Conservation (phyloP, 75 land plant genomes). For the Isoetes taiwanensis region DNA sequence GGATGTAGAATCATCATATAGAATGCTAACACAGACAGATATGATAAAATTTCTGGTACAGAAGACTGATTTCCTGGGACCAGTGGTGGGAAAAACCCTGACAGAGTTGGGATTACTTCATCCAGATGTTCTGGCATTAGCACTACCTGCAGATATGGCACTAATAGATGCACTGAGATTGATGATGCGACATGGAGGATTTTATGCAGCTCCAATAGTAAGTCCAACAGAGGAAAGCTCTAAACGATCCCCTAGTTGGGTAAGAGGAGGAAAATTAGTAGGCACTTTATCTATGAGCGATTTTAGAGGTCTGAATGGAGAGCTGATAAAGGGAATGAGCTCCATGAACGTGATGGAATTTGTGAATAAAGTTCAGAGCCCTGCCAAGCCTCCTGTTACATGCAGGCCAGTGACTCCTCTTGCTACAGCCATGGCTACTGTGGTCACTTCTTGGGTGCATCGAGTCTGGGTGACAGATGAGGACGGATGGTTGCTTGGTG, state of each 20-base stretch:
- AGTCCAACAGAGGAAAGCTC: not conserved
- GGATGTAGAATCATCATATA: not conserved
- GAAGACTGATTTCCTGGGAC: constrained; percentile 5
- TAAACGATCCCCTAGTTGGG: not conserved
- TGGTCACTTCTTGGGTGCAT: not conserved
- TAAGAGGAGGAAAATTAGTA: constrained; percentile 4
- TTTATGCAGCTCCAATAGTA: not conserved
- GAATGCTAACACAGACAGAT: constrained; percentile 8
- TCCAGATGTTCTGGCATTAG: constrained; percentile 1
- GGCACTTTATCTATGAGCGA: constrained; percentile 5
- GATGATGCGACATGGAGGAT: not conserved
- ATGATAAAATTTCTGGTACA: constrained; percentile 7
- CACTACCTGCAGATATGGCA: constrained; percentile 4
- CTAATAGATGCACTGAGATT: not conserved
- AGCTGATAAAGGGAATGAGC: not conserved
- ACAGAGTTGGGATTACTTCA: constrained; percentile 1
- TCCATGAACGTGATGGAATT: not conserved
- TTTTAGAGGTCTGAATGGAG: constrained; percentile 9
- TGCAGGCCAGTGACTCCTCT: constrained; percentile 4
- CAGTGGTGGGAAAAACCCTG: constrained; percentile 3
- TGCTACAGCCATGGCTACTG: constrained; percentile 5
- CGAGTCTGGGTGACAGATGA: constrained; percentile 11
- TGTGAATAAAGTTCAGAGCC: not conserved
- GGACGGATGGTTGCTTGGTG: constrained; percentile 9
- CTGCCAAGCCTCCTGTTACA: constrained; percentile 9